Base-by-base conservation (phyloP, 169 alveolate genomes). In the Haemoproteus tartakovskyi region DNA sequence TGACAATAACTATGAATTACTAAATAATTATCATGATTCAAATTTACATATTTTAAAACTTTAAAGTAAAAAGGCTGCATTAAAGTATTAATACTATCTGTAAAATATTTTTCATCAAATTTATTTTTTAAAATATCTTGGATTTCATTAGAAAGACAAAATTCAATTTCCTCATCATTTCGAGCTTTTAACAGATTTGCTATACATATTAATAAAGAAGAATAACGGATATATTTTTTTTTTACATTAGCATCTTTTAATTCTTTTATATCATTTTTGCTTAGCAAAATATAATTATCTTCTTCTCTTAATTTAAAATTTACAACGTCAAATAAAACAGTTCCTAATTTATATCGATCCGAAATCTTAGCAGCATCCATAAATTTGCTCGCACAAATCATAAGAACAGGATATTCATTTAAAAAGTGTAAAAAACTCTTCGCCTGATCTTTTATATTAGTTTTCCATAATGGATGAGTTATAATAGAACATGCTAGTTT, bases 401-500 rank as follows among this genome's bases (percentile, higher is more conserved):
- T 67, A 0, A 67, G 21, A 12, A 46, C 82, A n/a, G 82, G 82
- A 16, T 52, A 67, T 52, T 67, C 82, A 67, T 54, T 67, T 67
- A 67, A 21, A 5, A 67, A 16, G 21, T 67, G 51, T 1, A 67
- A 46, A 26, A 64, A 67, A 14, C 36, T 47, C 18, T 52, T 67
- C 43, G 82, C 74, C 37, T 67, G 82, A 33, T 67, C 64, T 18
- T 67, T 67, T 38, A 67, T 67, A 36, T 57, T 47, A 18, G 59
- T 54, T 38, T 51, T 16, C 74, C 82, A 67, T 38, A 67, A 54
- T 40, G 70, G 41, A 29, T 67, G 43, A 0, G 61, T 67, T 3
- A 67, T 67, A 29, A 67, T 41, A 67, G 51, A 54, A 18, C 62
- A 21, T 12, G 74, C 22, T 18, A 67, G n/a, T 27, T 56, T 67